Base-by-base conservation (phyloP, 371 early-diverging fungal species). In the Aphelidium insulamus region DNA sequence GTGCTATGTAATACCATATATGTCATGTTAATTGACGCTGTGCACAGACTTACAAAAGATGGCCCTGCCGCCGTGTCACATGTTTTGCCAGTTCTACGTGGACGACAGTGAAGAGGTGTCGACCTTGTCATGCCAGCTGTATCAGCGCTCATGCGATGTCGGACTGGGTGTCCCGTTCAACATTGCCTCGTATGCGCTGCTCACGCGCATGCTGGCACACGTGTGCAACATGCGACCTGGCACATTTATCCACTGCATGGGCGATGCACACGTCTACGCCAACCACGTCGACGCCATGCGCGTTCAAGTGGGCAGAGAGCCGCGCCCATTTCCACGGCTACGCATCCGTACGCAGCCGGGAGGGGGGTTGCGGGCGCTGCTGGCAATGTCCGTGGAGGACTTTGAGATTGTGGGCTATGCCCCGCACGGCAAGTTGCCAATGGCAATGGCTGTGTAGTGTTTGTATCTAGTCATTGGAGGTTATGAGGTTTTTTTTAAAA, bases 91-190 rank as follows among this genome's bases (percentile, higher is more conserved):
- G 50, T 88, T 91, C 46, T 78, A 76, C 47, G 86, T 85, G 0
- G 74, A 85, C 4, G 44, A 44, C 17, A 48, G 56, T 10, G 65
- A 62, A 0, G 50, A 51, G 14, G 50, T 54, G 4, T 14, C 19
- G 3, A 50, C 46, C 14, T 59, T 99, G 15, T 88, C 81, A 4
- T 97, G 95, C 57, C 80, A 82, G 30, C 57, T 98, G 29, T 99
- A 99, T 59, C 99, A 99, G 52, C 67, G 99, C 1, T 95, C 95
- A 1, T 88, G 90, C 49, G 99, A 99, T 54, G 69, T 99, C 62
- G 99, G 98, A 0, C 62, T 99, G 20, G 99, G 99, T 14, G 92
- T 99, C 3, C 99, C 99, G 1, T 99, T 99, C 61, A 99, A 99
- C 51, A 97, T 99, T 52, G 97, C 99, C 9, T 81, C 82, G 10